These are phyloP conservation scores for Olyra latifolia DNA, from an alignment of 176 grass and related monocot genomes.

Conservation along the genomic window DNA sequence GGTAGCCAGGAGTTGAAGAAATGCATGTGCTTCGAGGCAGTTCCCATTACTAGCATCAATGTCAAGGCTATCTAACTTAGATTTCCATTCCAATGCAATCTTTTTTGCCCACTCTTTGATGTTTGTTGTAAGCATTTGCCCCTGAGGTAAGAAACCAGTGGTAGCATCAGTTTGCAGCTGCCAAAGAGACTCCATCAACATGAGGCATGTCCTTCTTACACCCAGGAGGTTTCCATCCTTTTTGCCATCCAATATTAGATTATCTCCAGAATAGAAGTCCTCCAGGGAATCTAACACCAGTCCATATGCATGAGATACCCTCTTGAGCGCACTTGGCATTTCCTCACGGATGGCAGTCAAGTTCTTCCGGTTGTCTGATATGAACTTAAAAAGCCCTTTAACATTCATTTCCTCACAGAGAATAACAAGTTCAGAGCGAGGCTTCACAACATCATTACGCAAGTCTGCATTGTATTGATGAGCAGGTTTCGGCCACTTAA, in stretches of 20 bases:
- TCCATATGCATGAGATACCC: slow-evolving; percentile 54
- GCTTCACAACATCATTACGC: slow-evolving; percentile 35
- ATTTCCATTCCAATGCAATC: slow-evolving; percentile 76
- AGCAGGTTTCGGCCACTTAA: slow-evolving; percentile 48
- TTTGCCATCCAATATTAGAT: slow-evolving; percentile 74
- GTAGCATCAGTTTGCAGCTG: slow-evolving; percentile 37
- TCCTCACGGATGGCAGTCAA: slow-evolving; percentile 75
- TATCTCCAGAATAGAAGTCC: slow-evolving; percentile 55
- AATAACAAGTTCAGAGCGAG: slow-evolving; percentile 51
- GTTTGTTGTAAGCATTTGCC: slow-evolving; percentile 44
- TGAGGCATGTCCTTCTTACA: slow-evolving; percentile 82
- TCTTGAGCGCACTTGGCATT: slow-evolving; percentile 67
- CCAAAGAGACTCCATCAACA: slow-evolving; percentile 94
- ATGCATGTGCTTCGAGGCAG: slow-evolving; percentile 95
- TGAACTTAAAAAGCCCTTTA: slow-evolving; percentile 79
- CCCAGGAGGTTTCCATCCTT: slow-evolving; percentile 93
- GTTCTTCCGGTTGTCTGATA: slow-evolving; percentile 93
- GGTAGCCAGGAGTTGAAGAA: slow-evolving; percentile 90
- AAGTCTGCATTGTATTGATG: slow-evolving; percentile 14
- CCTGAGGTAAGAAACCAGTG: slow-evolving; percentile 28
- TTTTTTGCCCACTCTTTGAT: slow-evolving; percentile 64
- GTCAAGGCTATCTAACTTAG: slow-evolving; percentile 67
- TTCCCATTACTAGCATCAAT: slow-evolving; percentile 91
- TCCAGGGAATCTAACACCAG: slow-evolving; percentile 61
- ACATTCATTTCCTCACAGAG: slow-evolving; percentile 85